phyloP scores from a whole-genome alignment of 2,329 filamentous ascomycete species.

The Cryphonectria parasitica region DNA sequence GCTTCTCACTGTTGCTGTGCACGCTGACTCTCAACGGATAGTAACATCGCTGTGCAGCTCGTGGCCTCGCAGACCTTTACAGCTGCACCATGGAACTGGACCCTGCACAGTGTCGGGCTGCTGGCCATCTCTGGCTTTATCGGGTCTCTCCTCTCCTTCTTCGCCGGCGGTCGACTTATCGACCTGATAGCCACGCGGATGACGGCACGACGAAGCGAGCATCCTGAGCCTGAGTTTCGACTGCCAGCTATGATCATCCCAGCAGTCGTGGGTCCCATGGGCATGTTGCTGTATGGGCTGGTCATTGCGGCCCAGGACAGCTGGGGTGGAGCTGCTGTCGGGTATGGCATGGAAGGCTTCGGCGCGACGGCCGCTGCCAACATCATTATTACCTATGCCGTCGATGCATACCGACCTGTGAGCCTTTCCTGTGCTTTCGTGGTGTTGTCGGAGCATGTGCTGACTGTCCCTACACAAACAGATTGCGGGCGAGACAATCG shows the following conservation, averaged over 20 bases:
- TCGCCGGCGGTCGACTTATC: constrained; percentile 33
- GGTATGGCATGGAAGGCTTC: constrained; percentile 38
- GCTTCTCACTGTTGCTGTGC: not conserved
- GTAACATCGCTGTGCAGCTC: constrained; percentile 16
- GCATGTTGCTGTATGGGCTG: constrained; percentile 39
- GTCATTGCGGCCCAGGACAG: constrained; percentile 30
- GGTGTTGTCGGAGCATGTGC: not conserved
- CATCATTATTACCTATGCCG: constrained; percentile 35
- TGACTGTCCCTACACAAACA: constrained; percentile 4
- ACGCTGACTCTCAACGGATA: constrained; percentile 1
- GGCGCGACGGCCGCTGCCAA: constrained; percentile 37
- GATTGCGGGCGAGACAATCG: constrained; percentile 36
- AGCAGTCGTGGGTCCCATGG: constrained; percentile 35
- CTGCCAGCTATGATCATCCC: constrained; percentile 35
- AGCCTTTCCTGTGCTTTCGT: not conserved
- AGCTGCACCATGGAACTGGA: constrained; percentile 9
- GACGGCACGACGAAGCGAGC: constrained; percentile 30
- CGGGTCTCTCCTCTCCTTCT: constrained; percentile 16
- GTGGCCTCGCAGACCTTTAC: constrained; percentile 11
- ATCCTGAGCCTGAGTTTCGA: constrained; percentile 36
- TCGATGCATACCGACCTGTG: constrained; percentile 35
- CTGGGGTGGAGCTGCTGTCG: constrained; percentile 22
- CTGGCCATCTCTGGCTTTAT: constrained; percentile 14
- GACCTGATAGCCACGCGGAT: constrained; percentile 37
- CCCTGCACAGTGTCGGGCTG: constrained; percentile 11